Evolutionary conservation across 2,329 filamentous ascomycete species (phyloP).

Genomic region (Colletotrichum liriopes): DNA sequence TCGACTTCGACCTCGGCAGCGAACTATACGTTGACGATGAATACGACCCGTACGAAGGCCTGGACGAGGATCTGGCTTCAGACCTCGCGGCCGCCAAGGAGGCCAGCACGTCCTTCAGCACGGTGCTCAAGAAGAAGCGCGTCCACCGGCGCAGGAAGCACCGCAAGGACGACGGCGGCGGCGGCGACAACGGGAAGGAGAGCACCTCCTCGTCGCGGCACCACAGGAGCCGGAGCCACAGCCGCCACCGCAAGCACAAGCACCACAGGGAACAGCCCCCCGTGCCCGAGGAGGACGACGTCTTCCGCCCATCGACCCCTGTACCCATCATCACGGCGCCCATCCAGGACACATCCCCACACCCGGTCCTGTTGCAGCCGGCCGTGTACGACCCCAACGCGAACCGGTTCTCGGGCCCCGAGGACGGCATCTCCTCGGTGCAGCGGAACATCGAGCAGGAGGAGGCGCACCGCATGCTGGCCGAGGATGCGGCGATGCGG

Average conservation of each 20-base stretch:
- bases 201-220: neutral
- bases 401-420: slow-evolving; percentile 44
- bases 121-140: slow-evolving; percentile 65
- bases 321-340: slow-evolving; percentile 64
- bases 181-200: slow-evolving; percentile 35
- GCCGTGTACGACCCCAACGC: slow-evolving; percentile 68
- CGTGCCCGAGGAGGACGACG: slow-evolving; percentile 42
- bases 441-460: slow-evolving; percentile 73
- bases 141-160: slow-evolving; percentile 56
- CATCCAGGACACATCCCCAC: slow-evolving; percentile 64
- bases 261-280: slow-evolving; percentile 44
- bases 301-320: slow-evolving; percentile 48
- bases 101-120: slow-evolving; percentile 59
- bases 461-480: slow-evolving; percentile 68
- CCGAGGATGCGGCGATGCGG: slow-evolving; percentile 70
- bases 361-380: slow-evolving; percentile 69
- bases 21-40: slow-evolving; percentile 40
- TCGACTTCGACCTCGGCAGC: slow-evolving; percentile 54
- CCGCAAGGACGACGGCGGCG: slow-evolving; percentile 50
- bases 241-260: slow-evolving; percentile 47
- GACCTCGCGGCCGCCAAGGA: slow-evolving; percentile 54
- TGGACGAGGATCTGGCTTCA: slow-evolving; percentile 51
- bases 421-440: slow-evolving; percentile 69
- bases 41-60: slow-evolving; percentile 53
- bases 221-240: slow-evolving; percentile 38